Conservation (phyloP, 495 filamentous ascomycete species). For the Podospora sp. region DNA sequence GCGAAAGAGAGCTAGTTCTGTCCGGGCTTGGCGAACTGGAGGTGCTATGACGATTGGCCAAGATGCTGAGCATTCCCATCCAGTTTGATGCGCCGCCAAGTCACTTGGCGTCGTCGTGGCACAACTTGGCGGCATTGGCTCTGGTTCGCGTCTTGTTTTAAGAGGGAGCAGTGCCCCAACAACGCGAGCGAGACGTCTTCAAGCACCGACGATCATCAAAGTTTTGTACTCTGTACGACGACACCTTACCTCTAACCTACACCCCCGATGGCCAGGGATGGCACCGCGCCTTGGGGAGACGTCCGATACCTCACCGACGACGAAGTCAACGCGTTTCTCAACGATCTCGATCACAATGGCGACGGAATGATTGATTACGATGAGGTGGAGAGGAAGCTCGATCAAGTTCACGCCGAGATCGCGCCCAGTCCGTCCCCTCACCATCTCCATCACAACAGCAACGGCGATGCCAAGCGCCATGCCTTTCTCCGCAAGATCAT, state of each 20-base stretch:
- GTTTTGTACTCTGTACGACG: too few relatives aligned
- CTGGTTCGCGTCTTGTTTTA: background rate
- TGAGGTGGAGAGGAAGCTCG: conserved; percentile 42
- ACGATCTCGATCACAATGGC: conserved; percentile 43
- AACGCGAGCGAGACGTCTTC: background rate
- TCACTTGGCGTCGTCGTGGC: conserved; percentile 5
- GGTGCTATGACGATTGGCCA: conserved; percentile 6
- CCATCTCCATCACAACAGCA: conserved; percentile 23
- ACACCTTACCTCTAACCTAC: background rate
- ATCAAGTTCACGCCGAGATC: conserved; percentile 41
- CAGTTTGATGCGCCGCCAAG: conserved; percentile 10
- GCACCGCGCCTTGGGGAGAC: conserved; percentile 16
- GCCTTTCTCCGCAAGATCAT: conserved; percentile 41
- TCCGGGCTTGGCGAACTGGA: background rate
- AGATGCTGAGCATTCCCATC: conserved; percentile 14
- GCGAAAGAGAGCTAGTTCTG: too few relatives aligned
- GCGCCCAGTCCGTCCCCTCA: conserved; percentile 35
- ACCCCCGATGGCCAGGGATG: background rate
- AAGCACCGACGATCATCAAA: background rate
- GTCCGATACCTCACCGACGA: conserved; percentile 26
- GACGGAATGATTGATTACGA: conserved; percentile 41
- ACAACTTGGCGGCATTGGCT: conserved; percentile 6
- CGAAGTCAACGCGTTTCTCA: conserved; percentile 33
- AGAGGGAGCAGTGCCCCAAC: background rate
- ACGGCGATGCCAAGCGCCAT: conserved; percentile 31